Evolutionary conservation across 768 basidiomycete species (phyloP).

Genomic region (Scleroderma bovista): DNA sequence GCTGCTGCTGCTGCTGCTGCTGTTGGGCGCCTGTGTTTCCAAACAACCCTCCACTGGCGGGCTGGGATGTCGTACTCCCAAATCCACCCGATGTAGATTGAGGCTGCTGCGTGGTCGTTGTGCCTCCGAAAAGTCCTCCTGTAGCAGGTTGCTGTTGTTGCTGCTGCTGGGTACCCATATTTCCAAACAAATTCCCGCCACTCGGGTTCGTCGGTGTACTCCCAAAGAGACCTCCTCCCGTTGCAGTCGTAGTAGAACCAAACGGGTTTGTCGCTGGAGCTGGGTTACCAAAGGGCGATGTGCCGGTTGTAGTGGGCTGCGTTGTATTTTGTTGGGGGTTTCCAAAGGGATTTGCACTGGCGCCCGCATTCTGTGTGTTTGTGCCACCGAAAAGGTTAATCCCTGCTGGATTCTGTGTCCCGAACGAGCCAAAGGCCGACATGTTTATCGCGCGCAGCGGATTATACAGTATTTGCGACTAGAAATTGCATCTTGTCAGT

Average conservation of each 20-base stretch:
- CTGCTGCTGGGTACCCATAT: neutral
- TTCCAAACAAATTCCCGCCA: slow-evolving; percentile 7
- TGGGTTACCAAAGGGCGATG: slow-evolving; percentile 2
- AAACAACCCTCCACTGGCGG: slow-evolving; percentile 7
- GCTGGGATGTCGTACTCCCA: slow-evolving; percentile 9
- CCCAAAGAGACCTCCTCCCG: slow-evolving; percentile 5
- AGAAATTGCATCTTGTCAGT: neutral
- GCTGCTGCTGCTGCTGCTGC: slow-evolving; percentile 23
- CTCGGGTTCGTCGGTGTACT: slow-evolving; percentile 1
- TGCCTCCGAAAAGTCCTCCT: slow-evolving; percentile 12
- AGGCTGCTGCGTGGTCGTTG: slow-evolving; percentile 5
- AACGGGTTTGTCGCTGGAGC: neutral
- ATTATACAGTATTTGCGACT: neutral
- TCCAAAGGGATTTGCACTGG: slow-evolving; percentile 2
- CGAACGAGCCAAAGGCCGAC: slow-evolving; percentile 5
- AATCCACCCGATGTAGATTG: slow-evolving; percentile 14
- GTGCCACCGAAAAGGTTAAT: slow-evolving; percentile 4
- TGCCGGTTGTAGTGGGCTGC: neutral
- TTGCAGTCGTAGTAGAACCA: neutral
- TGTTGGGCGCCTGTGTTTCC: slow-evolving; percentile 20
- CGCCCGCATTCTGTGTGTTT: slow-evolving; percentile 7
- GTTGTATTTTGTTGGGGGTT: slow-evolving; percentile 1
- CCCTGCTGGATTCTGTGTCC: slow-evolving; percentile 3
- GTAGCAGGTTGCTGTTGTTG: too few relatives aligned
- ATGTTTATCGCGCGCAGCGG: neutral